Percentiles rank a stretch among this genome's conserved stretches.
Conservation (phyloP, 176 grass and related monocot genomes). For the Zea mays region Zm-B73-REFERENCE-NAM-5.0 NC_050096.1:117712001-117712500, state of each 20-base stretch:
- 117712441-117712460: constrained; percentile 9
- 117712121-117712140: constrained; percentile 96
- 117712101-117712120: constrained; percentile 52
- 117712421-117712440: constrained; percentile 22
- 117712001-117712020: constrained; percentile 25
- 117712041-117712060: neutral
- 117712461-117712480: neutral
- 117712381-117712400: constrained; percentile 88
- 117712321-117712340: constrained; percentile 65
- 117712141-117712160: constrained; percentile 92
- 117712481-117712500: neutral
- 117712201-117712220: constrained; percentile 84
- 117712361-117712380: constrained; percentile 86
- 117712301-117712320: constrained; percentile 74
- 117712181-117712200: constrained; percentile 98
- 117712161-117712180: constrained; percentile 95
- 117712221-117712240: constrained; percentile 17
- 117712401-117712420: constrained; percentile 37
- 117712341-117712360: constrained; percentile 93
- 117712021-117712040: neutral
- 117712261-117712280: constrained; percentile 17
- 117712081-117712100: constrained; percentile 5
- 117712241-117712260: constrained; percentile 19
- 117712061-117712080: constrained; percentile 28
- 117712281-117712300: constrained; percentile 60